Base-by-base conservation (phyloP, 495 filamentous ascomycete species). In the Sordaria brevicollis region DNA sequence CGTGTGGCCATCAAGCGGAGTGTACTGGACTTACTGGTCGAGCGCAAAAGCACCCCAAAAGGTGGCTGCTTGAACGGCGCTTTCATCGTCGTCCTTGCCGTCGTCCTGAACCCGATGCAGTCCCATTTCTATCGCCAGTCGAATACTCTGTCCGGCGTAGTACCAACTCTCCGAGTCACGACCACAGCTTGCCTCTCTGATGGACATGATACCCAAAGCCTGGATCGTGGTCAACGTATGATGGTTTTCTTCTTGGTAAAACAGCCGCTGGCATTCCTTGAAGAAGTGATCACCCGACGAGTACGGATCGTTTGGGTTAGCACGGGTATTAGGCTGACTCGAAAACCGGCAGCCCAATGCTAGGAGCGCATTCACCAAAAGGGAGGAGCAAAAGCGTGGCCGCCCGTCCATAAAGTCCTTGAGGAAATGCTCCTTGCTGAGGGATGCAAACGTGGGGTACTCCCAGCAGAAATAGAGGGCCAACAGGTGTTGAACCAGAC, bases 401-500 rank as follows among this genome's bases (percentile, higher is more conserved):
- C 85, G 76, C 15, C 87, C 85, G 17, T 74, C 77, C 7, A 74
- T 72, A 73, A 91, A 88, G 74, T 93, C 91, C 33, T 84, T 79
- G 68, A 91, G 78, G 74, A 96, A 94, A 67, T 91, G 85, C 65
- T 89, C 87, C 67, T 92, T 89, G 69, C 88, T 89, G 41, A 96
- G 84, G 4, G 91, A 83, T 8, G 89, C 86, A 74, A 91, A 89
- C 68, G 88, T 90, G 2, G 91, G 90, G 72, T 94, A 91, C 73
- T 91, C 89, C 92, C 92, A 95, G 74, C 86, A 87, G 70, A 96
- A 94, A 78, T 92, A 94, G 17, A 94, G 79, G 17, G 87, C 81
- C 41, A 92, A 79, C 29, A 92, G 82, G 71, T 91, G 88, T 68
- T 86, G 80, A 8, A 92, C 83, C 57, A 92, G 83, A 4, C 74